A percentile compares a stretch with the other conserved stretches of the same genome.
Conservation (phyloP, 345 rosid species). For the Populus tremula region DNA sequence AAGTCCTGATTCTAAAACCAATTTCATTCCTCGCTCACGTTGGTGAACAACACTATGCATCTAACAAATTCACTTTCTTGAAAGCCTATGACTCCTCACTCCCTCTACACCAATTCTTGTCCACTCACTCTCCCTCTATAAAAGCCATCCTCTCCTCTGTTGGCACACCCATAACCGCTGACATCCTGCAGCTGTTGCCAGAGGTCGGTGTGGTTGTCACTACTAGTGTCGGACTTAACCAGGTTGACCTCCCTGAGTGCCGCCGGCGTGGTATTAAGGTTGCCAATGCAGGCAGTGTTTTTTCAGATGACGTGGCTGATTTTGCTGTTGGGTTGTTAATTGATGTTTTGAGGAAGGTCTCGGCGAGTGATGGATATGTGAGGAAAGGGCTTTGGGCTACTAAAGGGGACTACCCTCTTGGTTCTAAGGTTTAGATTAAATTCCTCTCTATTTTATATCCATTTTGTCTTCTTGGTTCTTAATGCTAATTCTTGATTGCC, state of each 20-base stretch:
- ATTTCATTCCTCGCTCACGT: too few species aligned
- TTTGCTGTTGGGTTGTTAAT: slow-evolving; percentile 11
- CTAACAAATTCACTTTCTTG: too few species aligned
- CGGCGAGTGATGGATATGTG: slow-evolving; percentile 13
- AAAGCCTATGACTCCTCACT: too few species aligned
- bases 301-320: slow-evolving; percentile 14
- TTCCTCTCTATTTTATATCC: background rate
- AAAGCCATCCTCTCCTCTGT: too few species aligned
- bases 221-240: slow-evolving; percentile 17
- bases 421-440: slow-evolving; percentile 17
- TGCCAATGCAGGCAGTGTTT: slow-evolving; percentile 10
- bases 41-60: too few species aligned
- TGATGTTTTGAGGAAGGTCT: slow-evolving; percentile 20
- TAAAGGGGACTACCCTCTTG: slow-evolving; percentile 20
- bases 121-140: too few species aligned
- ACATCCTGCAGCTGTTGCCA: slow-evolving; percentile 13
- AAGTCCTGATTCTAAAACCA: too few species aligned
- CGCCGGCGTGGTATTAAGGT: slow-evolving; percentile 13
- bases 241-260: slow-evolving; percentile 11
- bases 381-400: slow-evolving; percentile 9
- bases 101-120: too few species aligned
- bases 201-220: slow-evolving; percentile 10
- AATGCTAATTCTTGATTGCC: too few species aligned
- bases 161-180: background rate
- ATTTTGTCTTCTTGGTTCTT: too few species aligned